phyloP scores from a whole-genome alignment of 2,329 filamentous ascomycete species.

The Fusarium sp. region DNA sequence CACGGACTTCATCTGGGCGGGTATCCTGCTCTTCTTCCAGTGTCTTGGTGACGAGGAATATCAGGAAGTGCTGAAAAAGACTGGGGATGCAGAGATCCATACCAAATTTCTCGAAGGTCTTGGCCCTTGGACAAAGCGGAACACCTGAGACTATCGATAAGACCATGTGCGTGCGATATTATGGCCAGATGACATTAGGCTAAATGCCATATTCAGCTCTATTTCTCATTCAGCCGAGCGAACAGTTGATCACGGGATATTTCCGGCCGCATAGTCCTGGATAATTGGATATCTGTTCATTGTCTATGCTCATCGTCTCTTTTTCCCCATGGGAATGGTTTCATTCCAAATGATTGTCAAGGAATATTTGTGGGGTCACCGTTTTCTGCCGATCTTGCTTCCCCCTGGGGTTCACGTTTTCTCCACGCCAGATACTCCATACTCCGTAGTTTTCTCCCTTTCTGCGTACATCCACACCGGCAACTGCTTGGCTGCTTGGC shows the following conservation, averaged over 20 bases:
- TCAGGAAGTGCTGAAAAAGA: conserved; percentile 25
- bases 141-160: conserved; percentile 6
- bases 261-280: too few relatives aligned
- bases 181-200: neutral
- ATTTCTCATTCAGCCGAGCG: neutral
- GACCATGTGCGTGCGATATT: fast-evolving
- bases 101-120: conserved; percentile 19
- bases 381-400: neutral
- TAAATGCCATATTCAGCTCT: fast-evolving
- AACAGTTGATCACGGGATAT: too few relatives aligned
- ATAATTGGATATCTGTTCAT: neutral
- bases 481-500: conserved; percentile 1
- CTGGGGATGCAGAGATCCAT: conserved; percentile 20
- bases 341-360: neutral
- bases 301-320: too few relatives aligned
- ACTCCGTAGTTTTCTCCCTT: neutral
- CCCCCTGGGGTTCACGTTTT: neutral
- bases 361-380: neutral
- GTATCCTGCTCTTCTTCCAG: conserved; percentile 58
- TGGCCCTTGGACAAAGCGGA: conserved; percentile 25
- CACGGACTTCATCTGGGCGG: conserved; percentile 69
- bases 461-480: neutral
- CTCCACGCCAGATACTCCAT: conserved; percentile 9
- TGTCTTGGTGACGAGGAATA: conserved; percentile 30
- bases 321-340: neutral